Evolutionary conservation across 805 yeast species (phyloP).

Genomic region (Metschnikowia henanensis): DNA sequence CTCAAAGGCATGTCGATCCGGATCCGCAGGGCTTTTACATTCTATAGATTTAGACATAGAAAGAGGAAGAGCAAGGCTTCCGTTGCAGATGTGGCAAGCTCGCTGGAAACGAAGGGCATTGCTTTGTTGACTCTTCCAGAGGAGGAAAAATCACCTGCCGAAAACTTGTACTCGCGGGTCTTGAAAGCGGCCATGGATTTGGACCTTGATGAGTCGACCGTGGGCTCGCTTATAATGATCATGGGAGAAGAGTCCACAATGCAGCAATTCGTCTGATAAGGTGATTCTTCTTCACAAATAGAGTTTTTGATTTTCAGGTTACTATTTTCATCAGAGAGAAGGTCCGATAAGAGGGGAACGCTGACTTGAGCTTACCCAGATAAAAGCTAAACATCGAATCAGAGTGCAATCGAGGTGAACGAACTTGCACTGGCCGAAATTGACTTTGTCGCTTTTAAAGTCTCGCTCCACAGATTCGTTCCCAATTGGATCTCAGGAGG

Average conservation of each 20-base stretch:
- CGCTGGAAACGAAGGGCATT: background rate
- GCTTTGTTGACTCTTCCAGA: background rate
- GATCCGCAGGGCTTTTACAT: conserved; percentile 6
- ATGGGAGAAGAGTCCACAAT: conserved; percentile 8
- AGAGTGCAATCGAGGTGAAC: no score
- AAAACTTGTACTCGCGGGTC: conserved; percentile 4
- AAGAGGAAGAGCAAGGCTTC: background rate
- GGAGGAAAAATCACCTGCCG: background rate
- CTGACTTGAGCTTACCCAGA: no score
- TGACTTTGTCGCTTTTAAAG: no score
- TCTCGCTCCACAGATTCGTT: no score
- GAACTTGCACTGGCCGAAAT: no score
- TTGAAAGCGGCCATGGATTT: conserved; percentile 9
- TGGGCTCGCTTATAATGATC: conserved; percentile 13
- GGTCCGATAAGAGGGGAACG: no score
- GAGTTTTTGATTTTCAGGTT: no score
- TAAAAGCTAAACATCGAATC: no score
- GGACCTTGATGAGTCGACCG: conserved; percentile 15
- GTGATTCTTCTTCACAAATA: no score
- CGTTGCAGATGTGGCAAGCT: background rate
- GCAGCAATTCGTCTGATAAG: no score
- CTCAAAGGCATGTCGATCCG: conserved; percentile 6
- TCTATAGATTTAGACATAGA: background rate
- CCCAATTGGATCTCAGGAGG: no score
- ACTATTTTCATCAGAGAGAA: no score